Percentiles rank a stretch among this genome's conserved stretches.
These are phyloP conservation scores for Neofusicoccum kwambonambiense DNA, from an alignment of 2,329 filamentous ascomycete species.

Conservation along the genomic window DNA sequence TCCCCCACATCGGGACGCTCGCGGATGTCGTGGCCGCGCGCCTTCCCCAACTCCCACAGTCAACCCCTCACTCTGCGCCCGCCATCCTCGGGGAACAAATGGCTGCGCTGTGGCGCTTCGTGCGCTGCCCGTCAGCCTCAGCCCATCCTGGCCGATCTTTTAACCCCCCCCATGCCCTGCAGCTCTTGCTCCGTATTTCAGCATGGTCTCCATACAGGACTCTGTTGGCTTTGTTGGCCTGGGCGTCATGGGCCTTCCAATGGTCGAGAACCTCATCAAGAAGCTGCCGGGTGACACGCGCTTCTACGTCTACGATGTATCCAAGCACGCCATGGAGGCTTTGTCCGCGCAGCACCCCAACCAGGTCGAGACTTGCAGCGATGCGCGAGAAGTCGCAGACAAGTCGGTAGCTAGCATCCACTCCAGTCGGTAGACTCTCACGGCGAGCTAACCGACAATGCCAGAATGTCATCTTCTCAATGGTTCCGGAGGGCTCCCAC, in stretches of 20 bases:
- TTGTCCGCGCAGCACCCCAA: slow-evolving; percentile 37
- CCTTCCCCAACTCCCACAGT: slow-evolving; percentile 6
- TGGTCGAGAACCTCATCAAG: slow-evolving; percentile 51
- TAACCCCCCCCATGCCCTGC: not conserved
- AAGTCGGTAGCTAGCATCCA: slow-evolving; percentile 43
- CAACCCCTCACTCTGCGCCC: not conserved
- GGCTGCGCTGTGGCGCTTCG: not conserved
- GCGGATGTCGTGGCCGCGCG: not conserved
- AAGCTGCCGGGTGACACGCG: slow-evolving; percentile 45
- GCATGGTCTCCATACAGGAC: slow-evolving; percentile 8
- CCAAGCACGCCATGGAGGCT: slow-evolving; percentile 43
- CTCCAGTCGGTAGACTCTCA: not conserved
- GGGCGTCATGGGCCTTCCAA: slow-evolving; percentile 56
- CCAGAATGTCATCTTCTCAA: slow-evolving; percentile 52
- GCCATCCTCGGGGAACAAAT: not conserved
- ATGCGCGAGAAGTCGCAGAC: slow-evolving; percentile 50
- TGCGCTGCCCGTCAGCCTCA: not conserved
- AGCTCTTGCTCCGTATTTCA: too few species aligned
- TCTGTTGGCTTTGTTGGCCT: slow-evolving; percentile 54
- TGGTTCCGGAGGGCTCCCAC: slow-evolving; percentile 55
- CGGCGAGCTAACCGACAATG: not conserved
- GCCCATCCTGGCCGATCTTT: not conserved
- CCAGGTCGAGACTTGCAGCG: slow-evolving; percentile 40
- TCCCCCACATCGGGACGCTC: not conserved
- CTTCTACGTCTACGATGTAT: slow-evolving; percentile 52